Evolutionary conservation across 176 grass and related monocot species (phyloP).

Genomic region (Melocanna baccifera): DNA sequence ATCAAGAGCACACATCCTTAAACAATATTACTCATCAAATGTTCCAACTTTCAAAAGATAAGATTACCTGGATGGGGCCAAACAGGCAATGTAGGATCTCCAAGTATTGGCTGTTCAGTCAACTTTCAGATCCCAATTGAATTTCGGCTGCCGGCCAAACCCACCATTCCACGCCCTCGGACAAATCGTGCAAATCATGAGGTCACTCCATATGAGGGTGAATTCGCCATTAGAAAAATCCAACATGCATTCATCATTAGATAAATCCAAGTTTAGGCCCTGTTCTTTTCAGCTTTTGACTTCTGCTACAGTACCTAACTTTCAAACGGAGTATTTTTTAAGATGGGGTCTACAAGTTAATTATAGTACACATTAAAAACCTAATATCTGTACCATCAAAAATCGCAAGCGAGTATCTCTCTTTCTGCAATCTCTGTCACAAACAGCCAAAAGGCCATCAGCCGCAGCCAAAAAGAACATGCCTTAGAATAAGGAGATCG

Average conservation of each 20-base stretch:
- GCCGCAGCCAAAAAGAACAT: no score
- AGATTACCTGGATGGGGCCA: neutral
- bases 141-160: slow-evolving; percentile 4
- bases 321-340: no score
- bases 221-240: neutral
- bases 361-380: no score
- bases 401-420: no score
- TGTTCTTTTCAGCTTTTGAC: no score
- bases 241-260: slow-evolving; percentile 30
- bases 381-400: no score
- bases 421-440: no score
- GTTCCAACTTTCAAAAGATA: neutral
- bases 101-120: neutral
- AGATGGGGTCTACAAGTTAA: no score
- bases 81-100: neutral
- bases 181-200: neutral
- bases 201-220: neutral
- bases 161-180: neutral
- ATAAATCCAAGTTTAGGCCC: slow-evolving; percentile 28
- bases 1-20: neutral
- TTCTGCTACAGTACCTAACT: no score
- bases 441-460: no score
- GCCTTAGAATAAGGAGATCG: neutral
- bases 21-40: neutral
- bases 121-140: neutral